Base-by-base conservation (phyloP, 2,329 filamentous ascomycete species). In the Clonostachys sp. region DNA sequence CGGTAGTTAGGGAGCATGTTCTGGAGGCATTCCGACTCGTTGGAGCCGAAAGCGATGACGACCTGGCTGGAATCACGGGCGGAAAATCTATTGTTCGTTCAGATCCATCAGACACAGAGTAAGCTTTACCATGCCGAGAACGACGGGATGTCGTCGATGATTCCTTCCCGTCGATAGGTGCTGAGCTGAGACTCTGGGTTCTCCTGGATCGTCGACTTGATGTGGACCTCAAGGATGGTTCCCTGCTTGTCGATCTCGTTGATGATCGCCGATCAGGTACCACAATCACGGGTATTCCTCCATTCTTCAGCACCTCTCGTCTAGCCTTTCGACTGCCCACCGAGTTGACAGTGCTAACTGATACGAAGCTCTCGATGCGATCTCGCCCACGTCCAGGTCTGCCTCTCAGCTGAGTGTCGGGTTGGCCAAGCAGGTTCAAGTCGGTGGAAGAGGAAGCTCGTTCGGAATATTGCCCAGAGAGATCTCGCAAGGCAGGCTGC, bases 1-100 rank as follows among this genome's bases (percentile, higher is more conserved):
- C 80, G 0, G 77, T 66, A 6, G 80, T 83, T 48, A 84, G 58
- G 1, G 81, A 84, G 5, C 70, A 74, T 10, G 74, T 67, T 33
- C 78, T 67, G 12, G 77, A 81, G 6, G 60, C 67, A 53, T 81
- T 81, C 39, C 78, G 72, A 57, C 80, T 85, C 2, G 80, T 83
- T 3, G 80, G 78, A 2, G 81, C 81, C 5, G 82, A 85, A 8
- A 84, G 66, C 13, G 81, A 85, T 2, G 82, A 84, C 39, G 74
- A 74, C 41, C 81, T 74, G 34, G 67, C 60, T 1, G 81, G 81
- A 34, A 84, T 74, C 8, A 67, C 64, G 10, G 81, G 82, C 10
- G 81, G 77, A 48, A 73, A 82, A 59, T 84, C 81, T 47, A 83
- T 78, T 0, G 80, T 84, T 24, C 77, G 71, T 53, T 80, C 75